Evolutionary conservation across 148 eudicot species (phyloP).

Genomic region (Persicaria tinctoria): DNA sequence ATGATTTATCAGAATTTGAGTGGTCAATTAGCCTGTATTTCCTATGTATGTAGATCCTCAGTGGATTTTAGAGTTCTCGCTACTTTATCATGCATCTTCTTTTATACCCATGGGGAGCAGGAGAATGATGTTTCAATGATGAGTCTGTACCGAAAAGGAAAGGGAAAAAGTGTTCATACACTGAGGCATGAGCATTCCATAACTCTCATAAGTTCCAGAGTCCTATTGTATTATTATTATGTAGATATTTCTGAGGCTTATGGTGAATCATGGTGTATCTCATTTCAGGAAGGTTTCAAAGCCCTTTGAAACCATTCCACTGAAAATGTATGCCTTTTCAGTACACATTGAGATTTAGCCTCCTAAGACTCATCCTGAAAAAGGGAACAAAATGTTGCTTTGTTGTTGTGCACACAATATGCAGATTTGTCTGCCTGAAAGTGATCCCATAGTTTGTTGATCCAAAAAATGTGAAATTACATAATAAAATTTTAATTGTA

Average conservation of each 20-base stretch:
- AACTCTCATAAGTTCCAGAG: not conserved
- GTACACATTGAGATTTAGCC: too few species aligned
- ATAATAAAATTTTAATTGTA: not conserved
- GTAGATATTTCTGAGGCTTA: not conserved
- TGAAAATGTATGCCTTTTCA: not conserved
- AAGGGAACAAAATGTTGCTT: not conserved
- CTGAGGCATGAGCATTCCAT: not conserved
- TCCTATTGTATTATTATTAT: not conserved
- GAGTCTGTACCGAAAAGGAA: too few species aligned
- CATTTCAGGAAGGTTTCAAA: not conserved
- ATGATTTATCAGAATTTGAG: not conserved
- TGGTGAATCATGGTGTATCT: not conserved
- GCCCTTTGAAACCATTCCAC: not conserved
- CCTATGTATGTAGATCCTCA: not conserved
- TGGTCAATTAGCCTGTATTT: not conserved
- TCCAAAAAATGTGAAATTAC: not conserved
- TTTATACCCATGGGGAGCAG: not conserved
- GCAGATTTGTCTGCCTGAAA: not conserved
- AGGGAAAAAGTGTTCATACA: not conserved
- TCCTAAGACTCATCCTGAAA: too few species aligned
- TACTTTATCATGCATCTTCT: not conserved
- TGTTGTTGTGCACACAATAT: not conserved
- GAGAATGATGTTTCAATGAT: not conserved
- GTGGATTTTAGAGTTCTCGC: not conserved
- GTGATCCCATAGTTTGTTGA: not conserved